These are phyloP conservation scores for Lactuca sativa DNA, from an alignment of 129 eudicot species.

Conservation along the genomic window DNA sequence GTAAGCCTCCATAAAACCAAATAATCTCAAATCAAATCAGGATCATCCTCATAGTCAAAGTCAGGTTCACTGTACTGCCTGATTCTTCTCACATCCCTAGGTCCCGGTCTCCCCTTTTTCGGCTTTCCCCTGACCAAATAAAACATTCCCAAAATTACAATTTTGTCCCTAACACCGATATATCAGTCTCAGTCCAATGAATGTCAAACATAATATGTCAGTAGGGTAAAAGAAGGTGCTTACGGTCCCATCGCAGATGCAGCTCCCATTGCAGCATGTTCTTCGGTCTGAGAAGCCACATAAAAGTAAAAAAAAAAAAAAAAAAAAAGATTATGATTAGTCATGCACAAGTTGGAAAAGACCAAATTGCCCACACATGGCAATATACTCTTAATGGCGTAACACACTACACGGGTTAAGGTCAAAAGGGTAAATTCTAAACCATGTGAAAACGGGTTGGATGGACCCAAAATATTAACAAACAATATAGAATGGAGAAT, in stretches of 20 bases:
- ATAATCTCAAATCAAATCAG: constrained; percentile 42
- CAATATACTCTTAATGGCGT: neutral
- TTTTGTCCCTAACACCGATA: neutral
- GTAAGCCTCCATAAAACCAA: neutral
- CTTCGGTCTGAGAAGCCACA: constrained; percentile 56
- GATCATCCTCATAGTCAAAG: constrained; percentile 91
- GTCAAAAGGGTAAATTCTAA: no score
- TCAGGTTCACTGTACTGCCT: constrained; percentile 86
- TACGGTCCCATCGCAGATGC: constrained; percentile 66
- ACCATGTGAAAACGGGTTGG: no score
- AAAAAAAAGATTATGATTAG: neutral
- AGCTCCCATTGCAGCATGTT: constrained; percentile 72
- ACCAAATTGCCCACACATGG: neutral
- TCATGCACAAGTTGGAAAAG: neutral
- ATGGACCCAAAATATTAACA: neutral
- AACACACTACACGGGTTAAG: no score
- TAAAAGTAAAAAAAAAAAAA: no score
- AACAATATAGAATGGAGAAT: constrained; percentile 9
- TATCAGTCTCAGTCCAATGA: neutral
- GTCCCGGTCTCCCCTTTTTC: constrained; percentile 80
- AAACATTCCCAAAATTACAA: neutral
- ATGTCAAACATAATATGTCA: neutral
- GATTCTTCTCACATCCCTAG: constrained; percentile 76
- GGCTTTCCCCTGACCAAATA: constrained; percentile 73
- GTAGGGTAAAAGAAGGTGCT: constrained; percentile 34